Percentiles rank a stretch among this genome's conserved stretches.
phyloP scores from a whole-genome alignment of 192 early-diverging fungal species.

The Umbelopsis isabellina region DNA sequence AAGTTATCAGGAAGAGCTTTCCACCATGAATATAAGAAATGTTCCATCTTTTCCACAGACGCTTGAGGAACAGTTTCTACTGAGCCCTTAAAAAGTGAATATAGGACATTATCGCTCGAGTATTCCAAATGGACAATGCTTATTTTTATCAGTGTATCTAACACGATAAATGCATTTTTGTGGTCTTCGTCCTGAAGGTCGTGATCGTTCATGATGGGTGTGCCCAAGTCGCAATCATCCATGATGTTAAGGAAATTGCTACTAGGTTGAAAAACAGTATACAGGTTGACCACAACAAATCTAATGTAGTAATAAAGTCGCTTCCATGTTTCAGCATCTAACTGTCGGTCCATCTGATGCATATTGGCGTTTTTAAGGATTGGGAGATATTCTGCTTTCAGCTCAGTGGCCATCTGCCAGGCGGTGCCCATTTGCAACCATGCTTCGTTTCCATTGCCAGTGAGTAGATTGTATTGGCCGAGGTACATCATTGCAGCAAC shows the following conservation, averaged over 20 bases:
- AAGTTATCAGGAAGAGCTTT: constrained; percentile 15
- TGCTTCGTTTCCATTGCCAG: constrained; percentile 20
- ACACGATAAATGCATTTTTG: constrained; percentile 7
- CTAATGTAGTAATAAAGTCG: constrained; percentile 28
- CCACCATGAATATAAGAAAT: constrained; percentile 27
- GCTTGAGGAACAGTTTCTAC: constrained; percentile 21
- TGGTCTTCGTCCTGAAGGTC: constrained; percentile 3
- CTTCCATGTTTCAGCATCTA: constrained; percentile 31
- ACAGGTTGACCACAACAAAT: constrained; percentile 23
- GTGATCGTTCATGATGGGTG: constrained; percentile 1
- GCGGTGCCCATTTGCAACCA: constrained; percentile 6
- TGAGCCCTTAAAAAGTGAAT: constrained; percentile 23
- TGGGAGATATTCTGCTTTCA: constrained; percentile 23
- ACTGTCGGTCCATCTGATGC: neutral
- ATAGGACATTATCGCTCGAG: constrained; percentile 7
- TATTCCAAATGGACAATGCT: constrained; percentile 18
- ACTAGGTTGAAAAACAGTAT: constrained; percentile 14
- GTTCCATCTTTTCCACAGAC: constrained; percentile 21
- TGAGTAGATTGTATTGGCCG: constrained; percentile 3
- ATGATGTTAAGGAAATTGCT: neutral
- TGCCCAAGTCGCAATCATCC: constrained; percentile 23
- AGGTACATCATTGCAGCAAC: constrained; percentile 13
- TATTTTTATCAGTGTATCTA: constrained; percentile 17
- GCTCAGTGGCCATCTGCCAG: constrained; percentile 28
- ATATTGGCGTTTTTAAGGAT: constrained; percentile 1